These are phyloP conservation scores for Trichosanthes cucumerina DNA, from an alignment of 306 rosid genomes.

Conservation along the genomic window DNA sequence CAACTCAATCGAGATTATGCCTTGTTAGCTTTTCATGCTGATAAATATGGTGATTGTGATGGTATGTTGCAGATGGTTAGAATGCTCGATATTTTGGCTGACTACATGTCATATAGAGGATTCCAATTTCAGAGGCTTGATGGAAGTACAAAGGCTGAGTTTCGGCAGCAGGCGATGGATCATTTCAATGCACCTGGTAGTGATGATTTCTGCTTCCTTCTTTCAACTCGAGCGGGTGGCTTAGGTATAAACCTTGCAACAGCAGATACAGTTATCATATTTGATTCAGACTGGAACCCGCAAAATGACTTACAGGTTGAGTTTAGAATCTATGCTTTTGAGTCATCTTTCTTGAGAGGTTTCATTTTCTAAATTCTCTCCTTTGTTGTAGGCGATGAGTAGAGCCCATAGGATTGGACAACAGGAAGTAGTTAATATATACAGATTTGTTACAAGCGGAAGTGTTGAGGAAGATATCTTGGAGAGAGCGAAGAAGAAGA, in stretches of 20 bases:
- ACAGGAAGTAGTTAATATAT: slow-evolving; percentile 97
- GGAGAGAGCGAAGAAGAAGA: slow-evolving; percentile 97
- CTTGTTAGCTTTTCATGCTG: neutral
- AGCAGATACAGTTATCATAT: slow-evolving; percentile 95
- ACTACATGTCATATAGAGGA: slow-evolving; percentile 85
- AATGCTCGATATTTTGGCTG: slow-evolving; percentile 90
- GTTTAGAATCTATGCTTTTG: neutral
- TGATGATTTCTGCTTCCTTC: slow-evolving; percentile 98
- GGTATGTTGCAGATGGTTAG: slow-evolving; percentile 82
- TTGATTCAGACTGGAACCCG: slow-evolving; percentile 99
- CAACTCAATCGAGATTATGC: neutral
- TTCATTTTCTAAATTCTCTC: neutral
- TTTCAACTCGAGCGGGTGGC: slow-evolving; percentile 98
- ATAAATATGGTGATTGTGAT: neutral
- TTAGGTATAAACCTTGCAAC: slow-evolving; percentile 98
- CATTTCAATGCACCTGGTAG: slow-evolving; percentile 98
- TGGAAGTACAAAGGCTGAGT: slow-evolving; percentile 95
- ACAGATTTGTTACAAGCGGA: slow-evolving; percentile 94
- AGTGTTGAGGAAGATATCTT: slow-evolving; percentile 99
- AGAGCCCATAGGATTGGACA: slow-evolving; percentile 99
- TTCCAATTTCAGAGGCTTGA: slow-evolving; percentile 97
- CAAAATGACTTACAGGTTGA: slow-evolving; percentile 93
- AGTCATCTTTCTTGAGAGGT: neutral
- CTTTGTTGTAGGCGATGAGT: slow-evolving; percentile 76
- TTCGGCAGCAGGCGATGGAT: slow-evolving; percentile 99